These are phyloP conservation scores for Fusarium equiseti DNA, from an alignment of 2,329 filamentous ascomycete genomes.

Conservation along the genomic window DNA sequence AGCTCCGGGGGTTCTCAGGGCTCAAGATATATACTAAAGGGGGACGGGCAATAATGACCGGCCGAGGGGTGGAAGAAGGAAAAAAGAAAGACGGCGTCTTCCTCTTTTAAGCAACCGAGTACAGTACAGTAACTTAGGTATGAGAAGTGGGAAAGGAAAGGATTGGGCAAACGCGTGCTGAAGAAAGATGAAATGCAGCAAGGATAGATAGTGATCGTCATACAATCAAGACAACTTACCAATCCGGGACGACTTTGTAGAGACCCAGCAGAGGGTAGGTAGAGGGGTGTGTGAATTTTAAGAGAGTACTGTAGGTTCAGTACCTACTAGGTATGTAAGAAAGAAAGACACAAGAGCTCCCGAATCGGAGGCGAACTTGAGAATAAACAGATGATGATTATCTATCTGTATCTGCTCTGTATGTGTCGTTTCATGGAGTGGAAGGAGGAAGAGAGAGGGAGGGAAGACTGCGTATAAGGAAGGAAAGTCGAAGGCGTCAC, in stretches of 20 bases:
- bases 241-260: constrained; percentile 39
- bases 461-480: neutral
- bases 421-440: neutral
- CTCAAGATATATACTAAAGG: constrained; percentile 4
- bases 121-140: neutral
- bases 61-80: constrained; percentile 15
- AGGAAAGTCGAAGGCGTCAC: constrained; percentile 38
- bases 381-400: neutral
- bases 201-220: constrained; percentile 44
- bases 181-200: constrained; percentile 29
- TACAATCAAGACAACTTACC: constrained; percentile 44
- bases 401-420: neutral
- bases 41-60: constrained; percentile 3
- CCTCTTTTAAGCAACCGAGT: constrained; percentile 7
- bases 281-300: neutral
- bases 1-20: neutral
- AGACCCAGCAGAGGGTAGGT: neutral
- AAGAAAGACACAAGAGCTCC: constrained; percentile 25
- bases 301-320: neutral
- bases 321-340: neutral
- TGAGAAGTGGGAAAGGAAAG: neutral
- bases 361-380: constrained; percentile 8
- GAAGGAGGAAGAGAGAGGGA: neutral
- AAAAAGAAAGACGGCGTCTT: constrained; percentile 22
- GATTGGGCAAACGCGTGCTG: constrained; percentile 6